A percentile compares a stretch with the other conserved stretches of the same genome.
Conservation (phyloP, 345 rosid species). For the Pistacia atlantica region DNA sequence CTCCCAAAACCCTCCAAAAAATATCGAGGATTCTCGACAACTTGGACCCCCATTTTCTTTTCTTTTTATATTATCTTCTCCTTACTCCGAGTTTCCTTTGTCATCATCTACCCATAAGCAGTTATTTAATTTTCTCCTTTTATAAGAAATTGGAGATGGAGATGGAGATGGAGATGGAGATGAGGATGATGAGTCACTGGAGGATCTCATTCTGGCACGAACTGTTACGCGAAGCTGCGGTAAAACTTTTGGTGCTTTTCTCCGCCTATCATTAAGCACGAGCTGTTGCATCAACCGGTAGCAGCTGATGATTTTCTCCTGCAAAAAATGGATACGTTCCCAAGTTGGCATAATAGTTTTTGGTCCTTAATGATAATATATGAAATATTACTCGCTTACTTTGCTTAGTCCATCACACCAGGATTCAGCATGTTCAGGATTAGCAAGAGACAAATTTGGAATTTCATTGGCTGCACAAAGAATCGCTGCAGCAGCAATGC, state of each 20-base stretch:
- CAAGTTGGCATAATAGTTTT: slow-evolving; percentile 11
- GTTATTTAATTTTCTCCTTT: slow-evolving; percentile 72
- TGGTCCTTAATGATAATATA: slow-evolving; percentile 1
- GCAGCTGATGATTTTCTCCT: slow-evolving; percentile 86
- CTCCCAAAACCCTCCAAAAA: slow-evolving; percentile 45
- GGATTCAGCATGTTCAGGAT: slow-evolving; percentile 79
- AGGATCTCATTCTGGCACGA: slow-evolving; percentile 57
- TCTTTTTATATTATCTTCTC: slow-evolving; percentile 12
- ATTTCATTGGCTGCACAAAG: slow-evolving; percentile 82
- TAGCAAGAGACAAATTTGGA: slow-evolving; percentile 67
- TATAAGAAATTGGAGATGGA: slow-evolving; percentile 45
- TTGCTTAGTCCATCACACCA: slow-evolving; percentile 96
- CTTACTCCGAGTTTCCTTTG: slow-evolving; percentile 55
- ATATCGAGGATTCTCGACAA: slow-evolving; percentile 44
- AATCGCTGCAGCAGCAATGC: slow-evolving; percentile 91
- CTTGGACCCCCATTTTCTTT: slow-evolving; percentile 34
- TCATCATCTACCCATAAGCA: slow-evolving; percentile 67
- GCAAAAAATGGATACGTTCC: slow-evolving; percentile 26
- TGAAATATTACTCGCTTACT: slow-evolving; percentile 39
- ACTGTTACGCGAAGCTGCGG: slow-evolving; percentile 71
- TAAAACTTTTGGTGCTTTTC: slow-evolving; percentile 53
- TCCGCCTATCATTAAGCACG: slow-evolving; percentile 42
- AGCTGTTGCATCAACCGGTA: slow-evolving; percentile 76
- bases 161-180: slow-evolving; percentile 53
- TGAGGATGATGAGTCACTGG: slow-evolving; percentile 57